These are phyloP conservation scores for Tetrapisispora taiwanensis DNA, from an alignment of 805 yeast species.

Conservation along the genomic window DNA sequence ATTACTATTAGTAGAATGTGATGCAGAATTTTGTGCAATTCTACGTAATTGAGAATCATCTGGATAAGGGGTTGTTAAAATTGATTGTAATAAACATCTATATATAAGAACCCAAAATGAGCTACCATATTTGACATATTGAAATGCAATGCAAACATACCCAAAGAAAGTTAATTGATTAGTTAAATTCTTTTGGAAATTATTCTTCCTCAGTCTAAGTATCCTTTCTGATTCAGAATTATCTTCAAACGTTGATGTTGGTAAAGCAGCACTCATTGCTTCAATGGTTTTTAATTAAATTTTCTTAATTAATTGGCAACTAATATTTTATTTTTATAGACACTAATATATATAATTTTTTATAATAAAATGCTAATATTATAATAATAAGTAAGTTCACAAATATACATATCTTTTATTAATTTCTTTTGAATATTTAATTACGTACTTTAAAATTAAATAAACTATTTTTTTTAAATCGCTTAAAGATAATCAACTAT, in stretches of 20 bases:
- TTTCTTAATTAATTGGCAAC: too few species aligned
- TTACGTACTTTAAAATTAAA: too few species aligned
- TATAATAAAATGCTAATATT: too few species aligned
- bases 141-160: conserved; percentile 15
- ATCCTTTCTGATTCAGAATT: conserved; percentile 3
- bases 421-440: too few species aligned
- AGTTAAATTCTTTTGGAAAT: conserved; percentile 17
- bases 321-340: too few species aligned
- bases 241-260: too few species aligned
- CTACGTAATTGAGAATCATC: conserved; percentile 19
- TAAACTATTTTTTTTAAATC: background rate
- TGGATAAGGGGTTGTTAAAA: conserved; percentile 35
- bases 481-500: background rate
- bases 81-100: conserved; percentile 31
- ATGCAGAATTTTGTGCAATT: conserved; percentile 5
- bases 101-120: conserved; percentile 19
- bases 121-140: conserved; percentile 23
- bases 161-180: conserved; percentile 16
- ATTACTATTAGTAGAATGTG: background rate
- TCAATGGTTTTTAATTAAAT: too few species aligned
- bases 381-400: too few species aligned
- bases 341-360: too few species aligned
- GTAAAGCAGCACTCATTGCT: background rate
- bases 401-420: too few species aligned
- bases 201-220: conserved; percentile 18